Conservation (phyloP, 2,329 filamentous ascomycete species). For the Pseudogymnoascus pannorum region DNA sequence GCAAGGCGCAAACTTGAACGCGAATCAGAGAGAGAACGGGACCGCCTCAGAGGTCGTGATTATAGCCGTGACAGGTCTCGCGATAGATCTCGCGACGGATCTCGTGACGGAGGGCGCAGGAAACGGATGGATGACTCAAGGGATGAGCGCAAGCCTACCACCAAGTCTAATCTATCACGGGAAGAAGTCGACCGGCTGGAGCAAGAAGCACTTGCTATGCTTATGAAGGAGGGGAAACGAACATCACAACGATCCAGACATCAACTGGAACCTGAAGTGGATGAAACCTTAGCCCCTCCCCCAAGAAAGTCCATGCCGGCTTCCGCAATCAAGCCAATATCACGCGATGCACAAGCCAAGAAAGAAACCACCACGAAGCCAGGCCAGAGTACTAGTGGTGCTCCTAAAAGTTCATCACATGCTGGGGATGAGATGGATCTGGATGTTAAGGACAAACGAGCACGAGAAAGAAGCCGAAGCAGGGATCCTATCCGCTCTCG, state of each 20-base stretch:
- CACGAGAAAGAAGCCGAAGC: slow-evolving; percentile 18
- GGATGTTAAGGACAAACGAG: neutral
- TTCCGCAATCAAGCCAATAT: slow-evolving; percentile 29
- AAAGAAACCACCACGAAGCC: neutral
- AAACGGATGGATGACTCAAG: slow-evolving; percentile 4
- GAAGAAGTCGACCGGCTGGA: slow-evolving; percentile 29
- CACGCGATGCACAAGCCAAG: slow-evolving; percentile 22
- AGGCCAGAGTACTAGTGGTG: neutral
- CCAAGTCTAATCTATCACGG: slow-evolving; percentile 24
- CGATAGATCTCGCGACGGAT: neutral
- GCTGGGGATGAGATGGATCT: neutral
- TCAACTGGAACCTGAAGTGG: slow-evolving; percentile 28
- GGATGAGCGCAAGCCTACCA: slow-evolving; percentile 3
- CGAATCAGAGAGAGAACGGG: slow-evolving; percentile 16
- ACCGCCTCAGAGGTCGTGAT: slow-evolving; percentile 23
- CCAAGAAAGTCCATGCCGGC: slow-evolving; percentile 27
- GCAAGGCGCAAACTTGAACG: slow-evolving; percentile 24
- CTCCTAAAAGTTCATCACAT: neutral
- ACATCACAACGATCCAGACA: slow-evolving; percentile 26
- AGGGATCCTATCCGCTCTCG: slow-evolving; percentile 21
- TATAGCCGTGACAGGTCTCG: neutral
- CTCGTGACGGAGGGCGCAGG: slow-evolving; percentile 11
- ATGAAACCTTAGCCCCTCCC: slow-evolving; percentile 28
- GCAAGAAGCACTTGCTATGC: slow-evolving; percentile 27
- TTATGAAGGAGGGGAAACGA: slow-evolving; percentile 28